Evolutionary conservation across 805 yeast genomes (phyloP), one percentile per base, ranked within the genome.

Genomic region (Grigorovia yakushimaensis): DNA sequence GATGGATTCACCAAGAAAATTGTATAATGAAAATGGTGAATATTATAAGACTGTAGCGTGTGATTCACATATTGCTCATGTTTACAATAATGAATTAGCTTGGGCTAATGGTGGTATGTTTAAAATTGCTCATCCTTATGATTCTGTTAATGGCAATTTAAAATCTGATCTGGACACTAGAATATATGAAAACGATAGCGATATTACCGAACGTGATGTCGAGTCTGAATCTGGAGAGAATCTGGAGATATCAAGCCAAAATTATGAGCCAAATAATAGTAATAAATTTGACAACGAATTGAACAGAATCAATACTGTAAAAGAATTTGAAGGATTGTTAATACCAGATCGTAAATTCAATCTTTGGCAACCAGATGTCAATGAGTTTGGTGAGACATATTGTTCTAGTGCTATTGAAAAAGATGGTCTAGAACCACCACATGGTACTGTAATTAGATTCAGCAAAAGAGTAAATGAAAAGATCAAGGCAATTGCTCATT

Each of bases 51-150:
- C 37, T 15, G 51, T 50, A 36, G 57, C 62, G 18, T 65, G 69
- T 48, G 56, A 60, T 2, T 52, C 68, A 4, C 68, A 65, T 47
- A 54, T 65, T 35, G 64, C 64, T 0, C 69, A 65, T 46, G 45
- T 53, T 7, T 48, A 43, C 4, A 39, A 49, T 2, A 52, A 55
- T 27, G 50, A 54, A 45, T 45, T 72, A 43, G 55, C 81, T 1
- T 83, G 88, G 88, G 71, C 81, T 43, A 82, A 83, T 56, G 82
- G 87, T n/a, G 91, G 89, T 0, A 73, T 81, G 60, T 33, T 17
- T 6, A 33, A 13, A 33, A 15, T 33, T 15, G 37, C 37, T 13
- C 37, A 33, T 33, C 37, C 37, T 15, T 33, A 33, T 33, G n/a
- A 4, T 33, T 33, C 7, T 33, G 15, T 33, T 3, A 4, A n/a